Evolutionary conservation across 2,329 filamentous ascomycete species (phyloP), one percentile per base, ranked within the genome.

Genomic region (Venturia carpophila): DNA sequence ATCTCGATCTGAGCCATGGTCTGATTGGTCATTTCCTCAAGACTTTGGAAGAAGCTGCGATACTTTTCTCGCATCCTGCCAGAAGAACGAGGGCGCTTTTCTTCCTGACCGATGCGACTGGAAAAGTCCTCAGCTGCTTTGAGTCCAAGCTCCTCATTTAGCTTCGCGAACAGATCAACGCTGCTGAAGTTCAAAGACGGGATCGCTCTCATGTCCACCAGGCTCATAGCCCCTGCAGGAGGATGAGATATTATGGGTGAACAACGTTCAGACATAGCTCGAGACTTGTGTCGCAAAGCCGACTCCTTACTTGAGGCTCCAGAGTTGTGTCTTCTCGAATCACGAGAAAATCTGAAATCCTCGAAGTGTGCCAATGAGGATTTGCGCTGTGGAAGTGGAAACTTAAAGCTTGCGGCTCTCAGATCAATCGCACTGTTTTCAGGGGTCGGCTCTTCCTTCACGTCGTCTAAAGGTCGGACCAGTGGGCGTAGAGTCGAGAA

Each of bases 111-210:
- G 24, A 73, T 68, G 7, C 72, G 61, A 15, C 15, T 62, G 34
- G 49, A 60, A 49, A 63, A 34, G 49, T 62, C 68, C 34, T 77
- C 77, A 7, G 74, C 74, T 7, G 72, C 68, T 10, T 74, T 75
- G 30, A 74, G 68, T 17, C 77, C 77, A 27, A 80, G 69, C 21
- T 75, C 78, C 49, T 79, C 77, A 41, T 78, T 77, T 39, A 81
- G 68, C 69, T 76, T 79, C 49, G 77, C 75, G 63, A 80, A 73
- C 58, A 81, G 70, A 67, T 80, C 75, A 69, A 77, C 76, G 9
- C 73, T 73, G 66, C 79, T 81, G 71, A 81, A 81, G 67, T 80
- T 77, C 67, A 82, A 73, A 9, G 77, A 79, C 17, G 79, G 79
- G 39, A 82, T 72, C 17, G 76, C 73, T 64, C 75, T 73, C 49